These are phyloP conservation scores for Penicillium psychrosexuale DNA, from an alignment of 2,329 filamentous ascomycete species.

Conservation along the genomic window DNA sequence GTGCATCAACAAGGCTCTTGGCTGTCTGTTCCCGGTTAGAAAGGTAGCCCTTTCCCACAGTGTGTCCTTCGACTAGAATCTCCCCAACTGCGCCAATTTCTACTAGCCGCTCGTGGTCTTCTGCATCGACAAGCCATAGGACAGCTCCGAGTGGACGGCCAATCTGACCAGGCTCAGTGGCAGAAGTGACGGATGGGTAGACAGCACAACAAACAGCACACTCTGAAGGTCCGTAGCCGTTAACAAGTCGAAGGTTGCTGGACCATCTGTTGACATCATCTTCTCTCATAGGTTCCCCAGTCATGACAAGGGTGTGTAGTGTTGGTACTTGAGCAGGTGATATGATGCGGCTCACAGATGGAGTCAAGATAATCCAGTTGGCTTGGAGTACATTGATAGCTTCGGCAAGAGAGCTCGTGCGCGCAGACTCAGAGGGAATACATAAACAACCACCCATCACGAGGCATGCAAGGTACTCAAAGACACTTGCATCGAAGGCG, in stretches of 20 bases:
- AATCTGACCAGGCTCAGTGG: not conserved
- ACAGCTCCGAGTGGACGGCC: conserved; percentile 1
- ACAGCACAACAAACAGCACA: not conserved
- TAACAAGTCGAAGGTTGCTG: not conserved
- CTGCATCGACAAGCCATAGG: conserved; percentile 2
- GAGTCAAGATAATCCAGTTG: not conserved
- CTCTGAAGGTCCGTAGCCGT: conserved; percentile 6
- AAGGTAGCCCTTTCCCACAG: not conserved
- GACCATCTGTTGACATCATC: not conserved
- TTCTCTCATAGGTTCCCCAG: conserved; percentile 1
- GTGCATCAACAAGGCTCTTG: not conserved
- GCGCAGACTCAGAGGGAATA: not conserved
- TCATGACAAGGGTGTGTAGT: conserved; percentile 2
- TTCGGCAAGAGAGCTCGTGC: not conserved
- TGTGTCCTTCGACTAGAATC: not conserved
- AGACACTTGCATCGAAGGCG: conserved; percentile 3
- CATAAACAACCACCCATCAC: conserved; percentile 2
- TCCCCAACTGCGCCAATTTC: conserved; percentile 3
- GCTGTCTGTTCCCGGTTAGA: not conserved
- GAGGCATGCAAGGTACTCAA: conserved; percentile 1
- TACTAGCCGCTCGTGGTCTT: not conserved
- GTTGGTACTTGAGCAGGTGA: not conserved
- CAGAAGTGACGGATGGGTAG: not conserved
- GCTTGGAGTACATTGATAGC: not conserved
- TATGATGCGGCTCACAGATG: conserved; percentile 2